These are phyloP conservation scores for Sporothrix variecibatus DNA, from an alignment of 2,329 filamentous ascomycete species.

Conservation along the genomic window DNA sequence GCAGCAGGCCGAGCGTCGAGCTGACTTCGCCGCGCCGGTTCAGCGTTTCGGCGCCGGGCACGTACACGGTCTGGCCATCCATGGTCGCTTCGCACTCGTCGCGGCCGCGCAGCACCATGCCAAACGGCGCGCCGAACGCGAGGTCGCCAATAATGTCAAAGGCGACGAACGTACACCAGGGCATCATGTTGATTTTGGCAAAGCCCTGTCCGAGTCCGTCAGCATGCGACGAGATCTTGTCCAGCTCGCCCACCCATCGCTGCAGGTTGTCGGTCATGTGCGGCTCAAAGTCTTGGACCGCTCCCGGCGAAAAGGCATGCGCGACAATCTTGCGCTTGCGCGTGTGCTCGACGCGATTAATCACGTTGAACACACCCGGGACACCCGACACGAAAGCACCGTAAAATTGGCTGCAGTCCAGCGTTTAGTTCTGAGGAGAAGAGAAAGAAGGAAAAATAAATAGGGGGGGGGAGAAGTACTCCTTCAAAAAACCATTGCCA, in stretches of 20 bases:
- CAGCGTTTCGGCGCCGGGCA: constrained; percentile 29
- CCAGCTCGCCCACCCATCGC: constrained; percentile 27
- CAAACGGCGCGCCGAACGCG: constrained; percentile 48
- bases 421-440: background rate
- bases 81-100: constrained; percentile 28
- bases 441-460: background rate
- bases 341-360: constrained; percentile 66
- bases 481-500: constrained; percentile 29
- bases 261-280: constrained; percentile 28
- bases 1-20: constrained; percentile 28
- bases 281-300: constrained; percentile 30
- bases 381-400: constrained; percentile 29
- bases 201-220: constrained; percentile 22
- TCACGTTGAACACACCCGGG: constrained; percentile 62
- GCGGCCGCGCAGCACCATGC: constrained; percentile 30
- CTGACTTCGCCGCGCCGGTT: constrained; percentile 30
- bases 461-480: background rate
- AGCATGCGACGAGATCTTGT: constrained; percentile 11
- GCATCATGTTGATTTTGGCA: constrained; percentile 29
- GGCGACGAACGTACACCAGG: constrained; percentile 39
- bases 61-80: constrained; percentile 19
- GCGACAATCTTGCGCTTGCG: constrained; percentile 70
- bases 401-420: constrained; percentile 27
- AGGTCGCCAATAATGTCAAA: constrained; percentile 49
- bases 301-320: constrained; percentile 57